phyloP scores from a whole-genome alignment of 352 stramenopile genomes.

The Pythium rhizo-oryzae region DNA sequence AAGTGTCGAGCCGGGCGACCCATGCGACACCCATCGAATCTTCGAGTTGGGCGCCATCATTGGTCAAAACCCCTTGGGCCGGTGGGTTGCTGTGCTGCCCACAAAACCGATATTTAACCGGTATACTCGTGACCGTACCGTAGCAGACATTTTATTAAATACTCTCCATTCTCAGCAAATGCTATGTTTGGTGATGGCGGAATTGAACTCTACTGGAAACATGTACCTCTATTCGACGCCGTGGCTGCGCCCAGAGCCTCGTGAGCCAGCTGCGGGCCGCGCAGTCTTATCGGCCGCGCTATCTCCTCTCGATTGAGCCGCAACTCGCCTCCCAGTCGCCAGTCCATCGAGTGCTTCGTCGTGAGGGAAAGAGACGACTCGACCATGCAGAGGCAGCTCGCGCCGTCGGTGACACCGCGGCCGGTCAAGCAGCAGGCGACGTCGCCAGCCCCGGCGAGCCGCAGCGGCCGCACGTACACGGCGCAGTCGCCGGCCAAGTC shows the following conservation, averaged over 20 bases:
- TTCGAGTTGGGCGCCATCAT: not conserved
- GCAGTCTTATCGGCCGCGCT: not conserved
- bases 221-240: not conserved
- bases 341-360: not conserved
- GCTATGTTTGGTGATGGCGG: constrained; percentile 3
- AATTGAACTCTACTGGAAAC: not conserved
- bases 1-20: constrained; percentile 4
- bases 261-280: too few relatives aligned
- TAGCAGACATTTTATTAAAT: not conserved
- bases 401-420: constrained; percentile 63
- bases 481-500: constrained; percentile 54
- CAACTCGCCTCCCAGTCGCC: not conserved
- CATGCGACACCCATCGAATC: constrained; percentile 6
- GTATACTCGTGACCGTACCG: constrained; percentile 1
- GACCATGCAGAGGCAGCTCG: constrained; percentile 43
- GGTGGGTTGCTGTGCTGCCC: not conserved
- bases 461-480: constrained; percentile 53
- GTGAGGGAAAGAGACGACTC: not conserved
- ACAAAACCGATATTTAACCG: not conserved
- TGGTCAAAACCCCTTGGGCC: not conserved
- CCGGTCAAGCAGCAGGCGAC: constrained; percentile 43
- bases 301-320: not conserved
- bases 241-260: not conserved
- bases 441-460: constrained; percentile 15
- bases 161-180: not conserved